A percentile compares a stretch with the other conserved stretches of the same genome.
phyloP scores from a whole-genome alignment of 2,329 filamentous ascomycete genomes.

The Exophiala sp. region DNA sequence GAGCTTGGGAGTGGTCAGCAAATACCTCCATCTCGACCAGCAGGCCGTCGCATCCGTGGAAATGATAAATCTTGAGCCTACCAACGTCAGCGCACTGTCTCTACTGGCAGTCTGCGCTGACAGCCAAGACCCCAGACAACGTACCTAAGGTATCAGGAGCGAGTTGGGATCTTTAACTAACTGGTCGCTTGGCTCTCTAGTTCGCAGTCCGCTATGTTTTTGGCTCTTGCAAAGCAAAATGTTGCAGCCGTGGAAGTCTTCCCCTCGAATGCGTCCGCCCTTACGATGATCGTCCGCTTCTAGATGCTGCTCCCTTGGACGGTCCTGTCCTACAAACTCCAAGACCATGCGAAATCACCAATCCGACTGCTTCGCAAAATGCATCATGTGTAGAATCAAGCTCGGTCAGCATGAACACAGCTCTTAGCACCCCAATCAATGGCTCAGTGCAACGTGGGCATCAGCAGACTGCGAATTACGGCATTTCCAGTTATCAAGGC shows the following conservation, averaged over 20 bases:
- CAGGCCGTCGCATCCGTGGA: background rate
- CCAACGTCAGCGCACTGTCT: too few relatives aligned
- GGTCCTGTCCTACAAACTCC: background rate
- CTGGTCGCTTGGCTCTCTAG: background rate
- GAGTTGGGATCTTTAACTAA: background rate
- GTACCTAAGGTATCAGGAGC: too few relatives aligned
- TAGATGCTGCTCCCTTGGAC: background rate
- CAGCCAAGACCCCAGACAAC: too few relatives aligned
- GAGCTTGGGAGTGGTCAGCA: conserved; percentile 3
- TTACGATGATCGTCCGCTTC: conserved; percentile 3
- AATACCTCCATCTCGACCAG: background rate
- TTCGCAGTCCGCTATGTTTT: background rate
- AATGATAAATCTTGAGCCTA: background rate
- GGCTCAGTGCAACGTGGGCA: conserved; percentile 25
- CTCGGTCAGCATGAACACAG: conserved; percentile 14
- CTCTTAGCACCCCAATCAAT: conserved; percentile 13
- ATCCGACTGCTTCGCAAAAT: conserved; percentile 3
- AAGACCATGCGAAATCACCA: conserved; percentile 6
- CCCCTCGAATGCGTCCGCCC: background rate
- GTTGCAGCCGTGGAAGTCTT: background rate
- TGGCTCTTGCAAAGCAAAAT: background rate
- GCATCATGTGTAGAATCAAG: conserved; percentile 10
- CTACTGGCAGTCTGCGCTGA: too few relatives aligned
- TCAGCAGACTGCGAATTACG: conserved; percentile 16
- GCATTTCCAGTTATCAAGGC: conserved; percentile 9